Conservation (phyloP, 208 protist species). For the Ichthyophonus hoferi region DNA sequence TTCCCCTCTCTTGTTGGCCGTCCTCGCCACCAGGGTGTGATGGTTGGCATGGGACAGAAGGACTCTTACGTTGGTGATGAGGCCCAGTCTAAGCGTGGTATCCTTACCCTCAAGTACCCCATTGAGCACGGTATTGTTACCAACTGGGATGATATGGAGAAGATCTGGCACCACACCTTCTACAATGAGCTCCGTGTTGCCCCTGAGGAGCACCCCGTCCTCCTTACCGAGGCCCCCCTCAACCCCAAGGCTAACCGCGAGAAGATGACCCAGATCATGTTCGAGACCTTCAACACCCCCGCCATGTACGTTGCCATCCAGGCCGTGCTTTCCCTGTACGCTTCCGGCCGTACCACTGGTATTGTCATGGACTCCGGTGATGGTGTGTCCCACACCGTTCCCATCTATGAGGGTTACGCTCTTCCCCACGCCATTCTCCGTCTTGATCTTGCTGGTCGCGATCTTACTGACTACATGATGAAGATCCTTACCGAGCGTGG, state of each 20-base stretch:
- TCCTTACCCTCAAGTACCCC: conserved; percentile 15
- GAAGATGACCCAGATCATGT: conserved; percentile 47
- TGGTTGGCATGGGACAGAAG: conserved; percentile 17
- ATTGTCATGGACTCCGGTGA: conserved; percentile 47
- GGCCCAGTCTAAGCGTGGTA: conserved; percentile 27
- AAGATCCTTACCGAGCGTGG: conserved; percentile 84
- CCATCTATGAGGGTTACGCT: conserved; percentile 45
- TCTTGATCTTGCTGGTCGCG: conserved; percentile 65
- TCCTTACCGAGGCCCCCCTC: conserved; percentile 36
- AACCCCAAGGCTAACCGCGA: conserved; percentile 44
- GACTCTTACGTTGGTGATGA: conserved; percentile 22
- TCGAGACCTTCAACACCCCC: conserved; percentile 55
- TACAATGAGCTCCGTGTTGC: conserved; percentile 37
- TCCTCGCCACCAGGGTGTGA: background rate
- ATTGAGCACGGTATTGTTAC: conserved; percentile 34
- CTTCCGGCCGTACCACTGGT: conserved; percentile 43
- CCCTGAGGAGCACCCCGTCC: conserved; percentile 41
- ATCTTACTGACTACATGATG: conserved; percentile 85
- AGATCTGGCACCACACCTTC: conserved; percentile 40
- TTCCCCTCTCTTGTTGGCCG: conserved; percentile 24
- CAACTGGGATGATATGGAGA: conserved; percentile 49
- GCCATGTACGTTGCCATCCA: conserved; percentile 49
- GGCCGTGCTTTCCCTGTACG: conserved; percentile 52
- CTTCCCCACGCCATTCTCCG: conserved; percentile 50
- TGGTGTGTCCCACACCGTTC: conserved; percentile 19